Percentiles rank a stretch among this genome's conserved stretches.
These are phyloP conservation scores for Taphrina betulina DNA, from an alignment of 1,139 yeast species.

Conservation along the genomic window DNA sequence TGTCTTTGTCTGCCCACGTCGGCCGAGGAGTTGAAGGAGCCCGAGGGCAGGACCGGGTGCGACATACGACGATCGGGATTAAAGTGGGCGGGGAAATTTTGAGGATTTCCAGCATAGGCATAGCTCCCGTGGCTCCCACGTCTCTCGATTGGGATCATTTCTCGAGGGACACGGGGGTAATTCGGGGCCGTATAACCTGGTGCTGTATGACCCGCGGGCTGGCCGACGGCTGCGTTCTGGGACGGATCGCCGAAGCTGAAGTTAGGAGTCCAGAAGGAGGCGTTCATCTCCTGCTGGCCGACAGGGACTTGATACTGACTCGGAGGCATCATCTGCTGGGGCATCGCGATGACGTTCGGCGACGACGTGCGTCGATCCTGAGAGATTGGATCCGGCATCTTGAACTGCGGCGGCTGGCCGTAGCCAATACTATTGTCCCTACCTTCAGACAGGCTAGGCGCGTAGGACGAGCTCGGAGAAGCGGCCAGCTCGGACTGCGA, in stretches of 20 bases:
- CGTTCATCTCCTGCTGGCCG: background rate
- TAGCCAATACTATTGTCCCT: conserved; percentile 16
- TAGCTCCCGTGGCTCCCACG: conserved; percentile 11
- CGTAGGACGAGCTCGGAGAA: conserved; percentile 26
- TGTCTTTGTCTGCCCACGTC: conserved; percentile 10
- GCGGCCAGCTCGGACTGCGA: conserved; percentile 19
- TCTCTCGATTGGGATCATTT: background rate
- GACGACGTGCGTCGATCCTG: conserved; percentile 25
- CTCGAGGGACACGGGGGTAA: background rate
- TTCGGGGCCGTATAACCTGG: background rate
- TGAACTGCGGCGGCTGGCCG: conserved; percentile 28
- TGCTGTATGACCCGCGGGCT: no score
- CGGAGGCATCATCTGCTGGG: conserved; percentile 3
- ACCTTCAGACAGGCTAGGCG: conserved; percentile 26
- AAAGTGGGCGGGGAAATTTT: conserved; percentile 5
- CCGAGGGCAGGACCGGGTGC: conserved; percentile 26
- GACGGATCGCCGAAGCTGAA: conserved; percentile 17
- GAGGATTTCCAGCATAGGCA: background rate
- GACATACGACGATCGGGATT: conserved; percentile 29
- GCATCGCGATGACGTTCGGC: conserved; percentile 7
- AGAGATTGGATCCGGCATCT: conserved; percentile 2
- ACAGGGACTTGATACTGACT: background rate
- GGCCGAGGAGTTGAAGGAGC: conserved; percentile 12
- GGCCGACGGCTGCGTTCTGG: background rate
- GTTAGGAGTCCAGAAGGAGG: conserved; percentile 29